A percentile compares a stretch with the other conserved stretches of the same genome.
phyloP scores from a whole-genome alignment of 345 rosid species.

The Lumnitzera racemosa region DNA sequence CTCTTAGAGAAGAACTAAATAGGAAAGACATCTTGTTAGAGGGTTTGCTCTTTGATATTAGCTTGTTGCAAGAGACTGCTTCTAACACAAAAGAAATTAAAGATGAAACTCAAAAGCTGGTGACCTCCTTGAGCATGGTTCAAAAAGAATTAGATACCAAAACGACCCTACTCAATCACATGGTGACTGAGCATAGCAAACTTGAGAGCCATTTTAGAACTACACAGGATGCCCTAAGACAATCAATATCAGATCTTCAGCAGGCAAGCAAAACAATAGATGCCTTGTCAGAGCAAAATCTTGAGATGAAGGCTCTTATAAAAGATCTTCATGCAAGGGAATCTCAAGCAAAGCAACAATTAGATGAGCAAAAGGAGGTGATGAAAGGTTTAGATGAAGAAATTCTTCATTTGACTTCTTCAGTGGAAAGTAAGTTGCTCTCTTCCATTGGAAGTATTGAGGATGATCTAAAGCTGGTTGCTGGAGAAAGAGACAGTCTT shows the following conservation, averaged over 20 bases:
- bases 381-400: slow-evolving; percentile 70
- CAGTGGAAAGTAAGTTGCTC: slow-evolving; percentile 36
- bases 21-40: slow-evolving; percentile 68
- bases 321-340: slow-evolving; percentile 59
- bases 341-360: slow-evolving; percentile 56
- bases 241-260: slow-evolving; percentile 43
- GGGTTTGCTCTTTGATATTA: slow-evolving; percentile 87
- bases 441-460: slow-evolving; percentile 39
- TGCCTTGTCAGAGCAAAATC: slow-evolving; percentile 53
- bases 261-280: slow-evolving; percentile 49
- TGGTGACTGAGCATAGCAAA: slow-evolving; percentile 39
- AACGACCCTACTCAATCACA: slow-evolving; percentile 51
- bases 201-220: slow-evolving; percentile 44
- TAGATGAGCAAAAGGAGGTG: slow-evolving; percentile 69
- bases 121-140: slow-evolving; percentile 38
- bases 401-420: slow-evolving; percentile 51
- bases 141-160: slow-evolving; percentile 56
- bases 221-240: slow-evolving; percentile 43
- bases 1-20: slow-evolving; percentile 63
- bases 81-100: slow-evolving; percentile 54
- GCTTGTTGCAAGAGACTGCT: slow-evolving; percentile 85
- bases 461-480: slow-evolving; percentile 40
- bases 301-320: slow-evolving; percentile 51
- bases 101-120: slow-evolving; percentile 63
- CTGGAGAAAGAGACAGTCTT: slow-evolving; percentile 54